Evolutionary conservation across 306 rosid species (phyloP).

Genomic region (Ceratonia siliqua): DNA sequence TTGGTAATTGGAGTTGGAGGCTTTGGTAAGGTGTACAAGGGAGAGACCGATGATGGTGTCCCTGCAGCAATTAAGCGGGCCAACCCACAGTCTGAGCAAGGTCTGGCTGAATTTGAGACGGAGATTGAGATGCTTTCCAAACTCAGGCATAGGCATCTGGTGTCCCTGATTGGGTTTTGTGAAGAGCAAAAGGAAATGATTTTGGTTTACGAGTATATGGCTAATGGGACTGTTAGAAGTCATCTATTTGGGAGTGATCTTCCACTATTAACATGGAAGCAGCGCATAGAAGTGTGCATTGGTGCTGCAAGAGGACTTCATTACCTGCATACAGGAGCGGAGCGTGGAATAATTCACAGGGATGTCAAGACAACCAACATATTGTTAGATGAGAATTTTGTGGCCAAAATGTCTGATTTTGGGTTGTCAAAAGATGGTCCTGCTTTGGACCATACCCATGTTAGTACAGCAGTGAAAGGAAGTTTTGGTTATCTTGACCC

Average conservation of each 20-base stretch:
- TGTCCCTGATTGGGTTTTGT: constrained; percentile 91
- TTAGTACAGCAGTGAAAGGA: constrained; percentile 97
- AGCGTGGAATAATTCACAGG: constrained; percentile 88
- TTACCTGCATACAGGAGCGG: constrained; percentile 94
- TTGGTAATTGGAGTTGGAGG: constrained; percentile 94
- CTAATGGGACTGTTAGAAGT: constrained; percentile 89
- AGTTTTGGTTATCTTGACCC: constrained; percentile 97
- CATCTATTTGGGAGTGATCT: constrained; percentile 86
- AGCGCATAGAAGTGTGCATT: constrained; percentile 84
- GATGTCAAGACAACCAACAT: constrained; percentile 97
- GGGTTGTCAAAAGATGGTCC: constrained; percentile 95
- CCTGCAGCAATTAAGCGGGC: constrained; percentile 84
- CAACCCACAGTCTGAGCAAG: constrained; percentile 89
- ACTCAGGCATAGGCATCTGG: constrained; percentile 92
- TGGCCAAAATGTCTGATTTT: constrained; percentile 92
- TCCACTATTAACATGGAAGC: constrained; percentile 83
- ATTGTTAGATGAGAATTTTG: constrained; percentile 76
- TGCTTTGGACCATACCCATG: constrained; percentile 86
- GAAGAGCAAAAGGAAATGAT: constrained; percentile 95
- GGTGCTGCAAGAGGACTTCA: constrained; percentile 97
- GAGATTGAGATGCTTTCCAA: constrained; percentile 99
- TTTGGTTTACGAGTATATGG: constrained; percentile 94
- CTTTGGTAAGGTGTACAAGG: constrained; percentile 93
- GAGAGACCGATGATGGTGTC: constrained; percentile 77
- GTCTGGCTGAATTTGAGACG: constrained; percentile 86